A percentile compares a stretch with the other conserved stretches of the same genome.
Evolutionary conservation across 2,329 filamentous ascomycete genomes (phyloP).

Genomic region (Stagonosporopsis vannaccii): DNA sequence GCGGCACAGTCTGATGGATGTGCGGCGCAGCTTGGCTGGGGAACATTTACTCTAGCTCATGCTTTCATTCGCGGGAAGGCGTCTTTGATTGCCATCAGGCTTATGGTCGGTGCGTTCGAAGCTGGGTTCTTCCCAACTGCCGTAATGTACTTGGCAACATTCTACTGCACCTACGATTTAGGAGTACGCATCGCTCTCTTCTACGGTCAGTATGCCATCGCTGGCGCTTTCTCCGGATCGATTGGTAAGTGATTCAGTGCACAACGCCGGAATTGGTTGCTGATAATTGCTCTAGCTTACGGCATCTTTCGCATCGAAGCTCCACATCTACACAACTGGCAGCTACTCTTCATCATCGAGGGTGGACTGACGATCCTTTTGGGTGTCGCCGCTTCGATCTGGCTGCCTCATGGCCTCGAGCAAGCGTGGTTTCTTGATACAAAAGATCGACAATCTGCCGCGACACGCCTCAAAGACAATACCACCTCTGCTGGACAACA

Average conservation of each 20-base stretch:
- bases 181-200: constrained; percentile 55
- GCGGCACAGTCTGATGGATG: neutral
- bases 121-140: constrained; percentile 64
- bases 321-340: constrained; percentile 55
- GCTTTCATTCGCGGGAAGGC: constrained; percentile 28
- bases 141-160: constrained; percentile 62
- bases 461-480: constrained; percentile 29
- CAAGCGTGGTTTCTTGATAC: constrained; percentile 50
- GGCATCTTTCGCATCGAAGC: constrained; percentile 58
- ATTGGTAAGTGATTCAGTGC: constrained; percentile 32
- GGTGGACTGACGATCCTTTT: constrained; percentile 45
- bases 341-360: constrained; percentile 56
- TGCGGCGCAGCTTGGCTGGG: constrained; percentile 32
- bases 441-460: constrained; percentile 26
- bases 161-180: constrained; percentile 54
- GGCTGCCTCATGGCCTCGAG: constrained; percentile 35
- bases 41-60: constrained; percentile 32
- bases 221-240: constrained; percentile 52
- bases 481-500: constrained; percentile 3
- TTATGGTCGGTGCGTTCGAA: constrained; percentile 55
- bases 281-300: constrained; percentile 30
- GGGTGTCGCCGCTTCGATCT: constrained; percentile 36
- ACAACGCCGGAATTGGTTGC: neutral
- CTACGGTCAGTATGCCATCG: constrained; percentile 53
- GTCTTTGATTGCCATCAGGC: constrained; percentile 29